Evolutionary conservation across 768 basidiomycete species (phyloP), one percentile per base, ranked within the genome.

Genomic region (Podaxis carcinomalis): DNA sequence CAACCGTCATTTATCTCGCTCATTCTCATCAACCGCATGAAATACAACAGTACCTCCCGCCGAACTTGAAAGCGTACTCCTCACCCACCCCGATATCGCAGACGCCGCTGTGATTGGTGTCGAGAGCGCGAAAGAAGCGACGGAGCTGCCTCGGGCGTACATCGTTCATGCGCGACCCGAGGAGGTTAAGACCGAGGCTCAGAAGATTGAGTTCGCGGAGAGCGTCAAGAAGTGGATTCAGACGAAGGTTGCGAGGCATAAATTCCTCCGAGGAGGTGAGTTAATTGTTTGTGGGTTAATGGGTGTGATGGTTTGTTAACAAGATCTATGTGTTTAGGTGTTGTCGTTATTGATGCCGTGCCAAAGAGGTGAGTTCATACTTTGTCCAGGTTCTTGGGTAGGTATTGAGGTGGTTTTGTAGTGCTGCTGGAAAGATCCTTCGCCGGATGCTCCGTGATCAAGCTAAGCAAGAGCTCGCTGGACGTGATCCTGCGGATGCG

Each of bases 371-470:
- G 51, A 53, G 74, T 62, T 36, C 47, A 27, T 21, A 25, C 6
- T 49, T 25, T 51, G 10, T 55, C 14, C 39, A 16, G 51, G 11
- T 37, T 42, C 27, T 42, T 21, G 42, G 1, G 47, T 49, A 44
- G n/a, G 10, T 49, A 49, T 49, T 63, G 19, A 61, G 9, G 25
- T 40, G 55, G 36, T 47, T 32, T 6, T 58, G 53, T 62, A 93
- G 92, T 65, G 86, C 92, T 35, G 83, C 92, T 56, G 94, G 94
- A 2, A 95, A 96, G 74, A 97, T 97, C 67, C 72, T 95, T 35
- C 80, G 93, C 49, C 82, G 90, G 25, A 83, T 93, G 64, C 76
- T 95, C 46, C 81, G 91, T 10, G 89, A 87, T 3, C 73, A 77
- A 50, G 89, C 87, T 0, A 86, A 86, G 68, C 72, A 75, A 47